Evolutionary conservation across 768 basidiomycete species (phyloP), one percentile per base, ranked within the genome.

Genomic region (Lentinula guzmanii): DNA sequence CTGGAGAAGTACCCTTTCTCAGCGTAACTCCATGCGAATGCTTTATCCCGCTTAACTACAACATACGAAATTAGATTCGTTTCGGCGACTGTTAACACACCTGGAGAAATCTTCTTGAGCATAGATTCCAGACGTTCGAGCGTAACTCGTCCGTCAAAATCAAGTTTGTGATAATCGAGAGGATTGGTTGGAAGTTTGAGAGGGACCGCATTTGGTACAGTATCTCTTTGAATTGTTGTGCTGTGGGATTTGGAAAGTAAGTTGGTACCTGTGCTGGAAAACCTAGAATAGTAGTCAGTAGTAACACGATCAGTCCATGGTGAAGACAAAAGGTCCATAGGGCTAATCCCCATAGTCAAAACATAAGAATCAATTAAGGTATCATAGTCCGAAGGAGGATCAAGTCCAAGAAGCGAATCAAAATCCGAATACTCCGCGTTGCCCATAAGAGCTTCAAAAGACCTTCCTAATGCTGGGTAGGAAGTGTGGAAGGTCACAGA

Each of bases 371-470:
- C 18, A 33, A 61, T 24, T 11, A 50, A 16, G 1, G 56, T 42
- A 52, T 57, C 61, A 18, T 18, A 62, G 7, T 5, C 10, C 5
- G 21, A 9, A 35, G 41, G n/a, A 5, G 58, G 58, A 48, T 33
- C 13, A 33, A 48, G 3, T 11, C n/a, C 43, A 2, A 58, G 28
- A 31, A 58, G 34, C 3, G 58, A 58, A 48, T 58, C 58, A 34
- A 46, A 48, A 6, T 58, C 31, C 1, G 58, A 58, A 35, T 28
- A 58, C 45, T 46, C 58, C 0, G 7, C 8, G 58, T 50, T 58
- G 1, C 58, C 58, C 58, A 58, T 62, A 1, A 65, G n/a, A 0
- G 61, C 63, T 58, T 65, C 65, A 5, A 65, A 31, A 1, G 63
- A 65, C 60, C 65, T 65, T 55, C 58, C 61, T 66, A 50, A 31